phyloP scores from a whole-genome alignment of 2,329 filamentous ascomycete genomes.

The Trichoderma atrobrunneum region DNA sequence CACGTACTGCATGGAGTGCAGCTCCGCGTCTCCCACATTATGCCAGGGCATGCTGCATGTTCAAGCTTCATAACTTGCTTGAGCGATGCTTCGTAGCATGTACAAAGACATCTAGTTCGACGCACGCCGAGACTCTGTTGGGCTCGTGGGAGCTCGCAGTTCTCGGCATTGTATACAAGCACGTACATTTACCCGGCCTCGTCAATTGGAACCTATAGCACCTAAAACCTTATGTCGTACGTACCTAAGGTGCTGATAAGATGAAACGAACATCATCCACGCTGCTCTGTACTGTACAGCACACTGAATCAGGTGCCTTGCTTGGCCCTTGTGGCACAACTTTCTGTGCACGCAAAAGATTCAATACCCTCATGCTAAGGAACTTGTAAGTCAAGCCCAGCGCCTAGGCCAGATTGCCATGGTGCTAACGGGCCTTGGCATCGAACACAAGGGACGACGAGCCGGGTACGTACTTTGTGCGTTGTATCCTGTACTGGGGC shows the following conservation, averaged over 20 bases:
- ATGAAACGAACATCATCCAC: not conserved
- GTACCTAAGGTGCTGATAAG: not conserved
- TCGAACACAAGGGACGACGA: not conserved
- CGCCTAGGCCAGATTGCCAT: not conserved
- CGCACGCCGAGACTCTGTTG: not conserved
- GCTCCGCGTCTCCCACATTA: not conserved
- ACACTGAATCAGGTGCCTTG: not conserved
- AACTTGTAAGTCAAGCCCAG: not conserved
- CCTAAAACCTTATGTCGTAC: not conserved
- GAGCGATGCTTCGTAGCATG: not conserved
- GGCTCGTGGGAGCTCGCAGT: not conserved
- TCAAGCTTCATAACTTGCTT: not conserved
- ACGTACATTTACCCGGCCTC: not conserved
- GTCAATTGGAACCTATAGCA: not conserved
- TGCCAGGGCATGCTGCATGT: not conserved
- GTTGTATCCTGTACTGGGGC: not conserved
- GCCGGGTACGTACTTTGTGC: not conserved
- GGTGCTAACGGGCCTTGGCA: constrained; percentile 11
- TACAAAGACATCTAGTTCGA: not conserved
- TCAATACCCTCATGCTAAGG: not conserved
- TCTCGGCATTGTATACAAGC: not conserved
- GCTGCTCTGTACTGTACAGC: not conserved
- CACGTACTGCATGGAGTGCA: not conserved
- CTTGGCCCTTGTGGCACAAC: not conserved
- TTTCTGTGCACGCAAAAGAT: not conserved